These are phyloP conservation scores for Glebionis coronaria DNA, from an alignment of 129 eudicot genomes.

Conservation along the genomic window DNA sequence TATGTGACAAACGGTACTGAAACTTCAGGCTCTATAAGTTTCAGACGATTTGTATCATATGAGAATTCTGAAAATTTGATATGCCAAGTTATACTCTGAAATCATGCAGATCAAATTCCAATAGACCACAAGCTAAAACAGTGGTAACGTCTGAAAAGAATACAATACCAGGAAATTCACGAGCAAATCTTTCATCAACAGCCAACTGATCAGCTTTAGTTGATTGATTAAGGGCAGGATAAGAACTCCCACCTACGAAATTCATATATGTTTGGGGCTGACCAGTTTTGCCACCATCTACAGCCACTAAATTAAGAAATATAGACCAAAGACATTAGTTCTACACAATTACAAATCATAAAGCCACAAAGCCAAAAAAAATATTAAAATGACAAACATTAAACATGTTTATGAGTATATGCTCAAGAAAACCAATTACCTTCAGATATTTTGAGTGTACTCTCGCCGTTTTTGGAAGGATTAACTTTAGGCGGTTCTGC, in stretches of 20 bases:
- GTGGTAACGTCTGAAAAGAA: neutral
- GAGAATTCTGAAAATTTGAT: constrained; percentile 5
- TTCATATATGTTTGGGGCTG: neutral
- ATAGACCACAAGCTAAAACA: no score
- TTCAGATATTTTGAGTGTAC: constrained; percentile 16
- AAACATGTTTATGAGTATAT: neutral
- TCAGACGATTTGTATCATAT: constrained; percentile 11
- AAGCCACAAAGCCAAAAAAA: neutral
- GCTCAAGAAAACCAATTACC: constrained; percentile 26
- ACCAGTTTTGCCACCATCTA: constrained; percentile 10
- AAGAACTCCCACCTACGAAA: no score
- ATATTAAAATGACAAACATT: no score
- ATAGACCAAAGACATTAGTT: neutral
- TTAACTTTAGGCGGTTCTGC: constrained; percentile 14
- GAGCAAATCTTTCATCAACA: neutral
- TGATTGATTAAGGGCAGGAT: neutral
- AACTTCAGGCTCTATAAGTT: neutral
- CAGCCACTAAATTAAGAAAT: constrained; percentile 8
- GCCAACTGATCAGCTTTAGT: neutral
- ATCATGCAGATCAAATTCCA: neutral
- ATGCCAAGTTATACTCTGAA: constrained; percentile 12
- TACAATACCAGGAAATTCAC: no score
- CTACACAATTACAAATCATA: neutral
- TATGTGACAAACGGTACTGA: constrained; percentile 12
- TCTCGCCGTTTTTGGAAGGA: constrained; percentile 23